Conservation (phyloP, 2,329 filamentous ascomycete genomes). For the Ceratocystis alfenasii region DNA sequence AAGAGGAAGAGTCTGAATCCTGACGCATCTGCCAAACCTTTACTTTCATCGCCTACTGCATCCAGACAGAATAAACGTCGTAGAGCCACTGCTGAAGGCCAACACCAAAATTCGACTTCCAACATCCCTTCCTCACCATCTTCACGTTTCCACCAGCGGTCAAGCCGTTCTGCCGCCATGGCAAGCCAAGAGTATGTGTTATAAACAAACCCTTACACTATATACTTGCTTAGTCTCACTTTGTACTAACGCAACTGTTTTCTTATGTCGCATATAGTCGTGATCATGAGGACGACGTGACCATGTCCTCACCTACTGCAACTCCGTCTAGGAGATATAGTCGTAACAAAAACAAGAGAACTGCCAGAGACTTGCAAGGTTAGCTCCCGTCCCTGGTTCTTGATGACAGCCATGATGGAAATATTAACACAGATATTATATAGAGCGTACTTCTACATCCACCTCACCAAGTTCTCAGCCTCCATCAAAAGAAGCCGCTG, state of each 20-base stretch:
- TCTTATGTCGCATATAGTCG: slow-evolving; percentile 13
- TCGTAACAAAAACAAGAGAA: slow-evolving; percentile 25
- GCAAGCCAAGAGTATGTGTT: slow-evolving; percentile 55
- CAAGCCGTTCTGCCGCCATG: slow-evolving; percentile 52
- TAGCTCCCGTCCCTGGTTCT: neutral
- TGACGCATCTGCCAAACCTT: slow-evolving; percentile 30
- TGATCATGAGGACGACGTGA: slow-evolving; percentile 17
- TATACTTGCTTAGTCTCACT: neutral
- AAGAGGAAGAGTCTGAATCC: slow-evolving; percentile 63
- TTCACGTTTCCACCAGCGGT: neutral
- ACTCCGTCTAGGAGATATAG: slow-evolving; percentile 10
- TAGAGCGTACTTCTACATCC: slow-evolving; percentile 4
- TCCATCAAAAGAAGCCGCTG: slow-evolving; percentile 43
- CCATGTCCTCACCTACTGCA: slow-evolving; percentile 27
- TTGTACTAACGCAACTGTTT: slow-evolving; percentile 8
- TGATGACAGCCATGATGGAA: neutral
- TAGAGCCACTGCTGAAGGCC: slow-evolving; percentile 20
- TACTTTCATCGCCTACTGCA: slow-evolving; percentile 19
- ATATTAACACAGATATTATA: neutral
- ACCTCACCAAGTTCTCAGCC: slow-evolving; percentile 32
- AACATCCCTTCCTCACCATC: slow-evolving; percentile 13
- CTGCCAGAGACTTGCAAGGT: slow-evolving; percentile 13
- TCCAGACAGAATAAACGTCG: slow-evolving; percentile 27
- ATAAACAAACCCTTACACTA: neutral
- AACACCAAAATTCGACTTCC: slow-evolving; percentile 13